Conservation (phyloP, 371 early-diverging fungal species). For the Lichtheimia ornata region DNA sequence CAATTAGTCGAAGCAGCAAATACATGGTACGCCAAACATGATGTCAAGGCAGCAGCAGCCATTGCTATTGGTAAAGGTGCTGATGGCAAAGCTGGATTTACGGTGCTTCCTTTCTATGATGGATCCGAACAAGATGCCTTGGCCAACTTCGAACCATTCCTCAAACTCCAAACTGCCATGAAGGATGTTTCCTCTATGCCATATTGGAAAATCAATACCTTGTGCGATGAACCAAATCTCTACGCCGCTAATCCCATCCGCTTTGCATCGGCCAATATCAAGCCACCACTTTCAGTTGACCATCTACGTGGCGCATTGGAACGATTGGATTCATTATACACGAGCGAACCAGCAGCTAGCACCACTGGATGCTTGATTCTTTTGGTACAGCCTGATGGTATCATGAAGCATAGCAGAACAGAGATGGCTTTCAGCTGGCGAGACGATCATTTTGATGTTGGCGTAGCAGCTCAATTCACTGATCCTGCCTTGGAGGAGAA, state of each 20-base stretch:
- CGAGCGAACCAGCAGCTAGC: slow-evolving; percentile 15
- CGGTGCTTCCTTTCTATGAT: slow-evolving; percentile 24
- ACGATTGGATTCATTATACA: slow-evolving; percentile 15
- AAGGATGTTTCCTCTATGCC: slow-evolving; percentile 18
- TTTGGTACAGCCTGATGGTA: slow-evolving; percentile 27
- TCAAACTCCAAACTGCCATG: slow-evolving; percentile 12
- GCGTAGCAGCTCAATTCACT: slow-evolving; percentile 22
- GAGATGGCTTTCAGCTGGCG: slow-evolving; percentile 35
- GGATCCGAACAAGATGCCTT: slow-evolving; percentile 21
- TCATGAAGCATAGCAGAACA: slow-evolving; percentile 15
- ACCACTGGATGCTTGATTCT: slow-evolving; percentile 20
- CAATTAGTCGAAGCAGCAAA: slow-evolving; percentile 26
- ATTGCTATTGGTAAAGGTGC: slow-evolving; percentile 23
- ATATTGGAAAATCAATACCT: slow-evolving; percentile 28
- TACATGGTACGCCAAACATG: slow-evolving; percentile 25
- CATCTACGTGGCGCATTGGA: slow-evolving; percentile 21
- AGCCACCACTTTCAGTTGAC: slow-evolving; percentile 14
- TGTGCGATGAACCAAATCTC: slow-evolving; percentile 14
- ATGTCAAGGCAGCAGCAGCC: slow-evolving; percentile 26
- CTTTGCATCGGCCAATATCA: slow-evolving; percentile 30
- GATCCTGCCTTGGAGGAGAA: slow-evolving; percentile 14
- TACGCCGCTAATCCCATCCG: slow-evolving; percentile 18
- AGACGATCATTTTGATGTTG: slow-evolving; percentile 30
- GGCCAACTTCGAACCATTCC: slow-evolving; percentile 21
- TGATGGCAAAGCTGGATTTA: slow-evolving; percentile 23